Percentiles rank a stretch among this genome's conserved stretches.
Evolutionary conservation across 2,329 filamentous ascomycete genomes (phyloP).

Genomic region (Chalaropsis thielavioides): DNA sequence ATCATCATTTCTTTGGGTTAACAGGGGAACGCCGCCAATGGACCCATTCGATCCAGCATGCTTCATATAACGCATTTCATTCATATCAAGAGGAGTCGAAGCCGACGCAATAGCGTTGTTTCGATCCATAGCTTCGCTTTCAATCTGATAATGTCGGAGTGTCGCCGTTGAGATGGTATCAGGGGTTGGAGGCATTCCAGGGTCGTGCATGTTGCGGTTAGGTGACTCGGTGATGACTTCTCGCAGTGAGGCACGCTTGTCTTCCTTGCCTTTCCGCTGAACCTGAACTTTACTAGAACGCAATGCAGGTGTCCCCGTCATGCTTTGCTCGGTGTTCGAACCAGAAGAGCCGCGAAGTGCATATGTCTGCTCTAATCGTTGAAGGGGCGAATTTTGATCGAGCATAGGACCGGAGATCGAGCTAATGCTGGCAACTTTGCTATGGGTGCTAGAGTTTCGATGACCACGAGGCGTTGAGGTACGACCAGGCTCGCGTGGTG

Average conservation of each 20-base stretch:
- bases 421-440: constrained; percentile 18
- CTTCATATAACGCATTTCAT: constrained; percentile 13
- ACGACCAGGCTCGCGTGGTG: not conserved
- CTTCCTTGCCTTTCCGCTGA: constrained; percentile 23
- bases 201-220: constrained; percentile 30
- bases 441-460: constrained; percentile 8
- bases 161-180: constrained; percentile 46
- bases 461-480: constrained; percentile 11
- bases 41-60: constrained; percentile 15
- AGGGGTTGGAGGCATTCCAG: constrained; percentile 41
- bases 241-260: constrained; percentile 35
- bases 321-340: constrained; percentile 21
- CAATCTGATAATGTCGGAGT: constrained; percentile 35
- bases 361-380: constrained; percentile 31
- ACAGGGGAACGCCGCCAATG: constrained; percentile 15
- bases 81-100: not conserved
- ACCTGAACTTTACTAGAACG: constrained; percentile 23
- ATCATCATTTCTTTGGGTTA: not conserved
- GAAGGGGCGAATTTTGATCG: constrained; percentile 34
- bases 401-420: constrained; percentile 33
- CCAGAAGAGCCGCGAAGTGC: constrained; percentile 18
- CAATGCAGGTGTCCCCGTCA: constrained; percentile 20
- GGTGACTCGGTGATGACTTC: constrained; percentile 35
- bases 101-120: constrained; percentile 9
- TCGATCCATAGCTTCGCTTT: constrained; percentile 29